Base-by-base conservation (phyloP, 1,139 yeast genomes). In the Wickerhamomyces sp. region DNA sequence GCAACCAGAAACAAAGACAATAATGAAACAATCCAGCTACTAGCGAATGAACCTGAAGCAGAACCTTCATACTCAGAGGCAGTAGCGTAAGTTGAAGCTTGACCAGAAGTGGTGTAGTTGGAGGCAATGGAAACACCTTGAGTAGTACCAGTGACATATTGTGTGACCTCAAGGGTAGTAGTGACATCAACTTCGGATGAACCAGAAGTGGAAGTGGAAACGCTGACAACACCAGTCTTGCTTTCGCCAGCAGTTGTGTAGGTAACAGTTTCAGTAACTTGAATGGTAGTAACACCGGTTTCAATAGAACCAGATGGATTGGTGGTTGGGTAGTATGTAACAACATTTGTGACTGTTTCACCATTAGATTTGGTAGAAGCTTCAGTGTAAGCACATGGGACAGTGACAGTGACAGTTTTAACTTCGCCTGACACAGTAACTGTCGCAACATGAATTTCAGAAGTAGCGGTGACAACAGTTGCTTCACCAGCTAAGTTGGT, bases 241-340 rank as follows among this genome's bases (percentile, higher is more conserved):
- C 24, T 32, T 12, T 26, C 10, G 9, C 18, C 29, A 7, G 17
- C n/a, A 17, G 36, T 3, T 17, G 21, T 7, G 16, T 24, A 10
- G 28, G 27, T 16, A 28, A 34, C 32, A 20, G 37, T 17, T 18
- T 19, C 21, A 34, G 31, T 34, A 5, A 14, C 26, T 15, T 33
- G 12, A 30, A 7, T 15, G 4, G 29, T 20, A 4, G 21, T 25
- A 19, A 22, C 18, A 17, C 13, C 29, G 18, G 29, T 33, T 8
- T 13, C 29, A n/a, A 34, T 14, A n/a, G 33, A 18, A 21, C 40
- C 40, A 3, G 15, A 28, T 6, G 25, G 9, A 15, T 38, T 25
- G n/a, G 40, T 38, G 10, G 35, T 34, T 16, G 37, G 32, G 25
- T 20, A 33, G 28, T 38, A 33, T 3, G 37, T 20, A 12, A 38